Conservation (phyloP, 176 grass and related monocot species). For the Alopecurus myosuroides region DNA sequence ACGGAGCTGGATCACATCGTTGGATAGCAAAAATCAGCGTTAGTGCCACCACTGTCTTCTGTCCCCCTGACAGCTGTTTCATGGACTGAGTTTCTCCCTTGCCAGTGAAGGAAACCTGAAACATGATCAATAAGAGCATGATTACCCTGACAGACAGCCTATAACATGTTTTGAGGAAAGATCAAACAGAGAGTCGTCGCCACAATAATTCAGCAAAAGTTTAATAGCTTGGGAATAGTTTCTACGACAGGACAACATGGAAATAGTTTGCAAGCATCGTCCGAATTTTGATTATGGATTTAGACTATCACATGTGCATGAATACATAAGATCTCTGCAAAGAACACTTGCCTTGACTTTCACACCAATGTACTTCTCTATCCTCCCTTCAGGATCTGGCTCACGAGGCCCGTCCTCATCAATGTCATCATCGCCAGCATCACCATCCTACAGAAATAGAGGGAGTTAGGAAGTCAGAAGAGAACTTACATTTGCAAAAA, state of each 20-base stretch:
- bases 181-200: neutral
- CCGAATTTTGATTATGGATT: neutral
- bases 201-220: slow-evolving; percentile 12
- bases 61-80: slow-evolving; percentile 96
- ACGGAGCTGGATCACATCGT: slow-evolving; percentile 92
- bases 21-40: slow-evolving; percentile 98
- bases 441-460: slow-evolving; percentile 68
- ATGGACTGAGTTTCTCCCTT: slow-evolving; percentile 97
- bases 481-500: neutral
- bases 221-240: neutral
- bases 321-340: slow-evolving; percentile 13
- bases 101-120: slow-evolving; percentile 96
- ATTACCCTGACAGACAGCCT: neutral
- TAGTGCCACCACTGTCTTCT: slow-evolving; percentile 94
- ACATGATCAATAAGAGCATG: neutral
- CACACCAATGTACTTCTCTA: slow-evolving; percentile 93
- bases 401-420: slow-evolving; percentile 78
- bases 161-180: slow-evolving; percentile 1
- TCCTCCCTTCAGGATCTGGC: slow-evolving; percentile 84
- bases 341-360: slow-evolving; percentile 83
- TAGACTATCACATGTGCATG: neutral
- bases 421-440: slow-evolving; percentile 73
- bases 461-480: neutral
- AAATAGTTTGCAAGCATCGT: neutral
- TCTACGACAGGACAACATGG: neutral